Base-by-base conservation (phyloP, 768 basidiomycete genomes). In the Phaeolepiota aurea region DNA sequence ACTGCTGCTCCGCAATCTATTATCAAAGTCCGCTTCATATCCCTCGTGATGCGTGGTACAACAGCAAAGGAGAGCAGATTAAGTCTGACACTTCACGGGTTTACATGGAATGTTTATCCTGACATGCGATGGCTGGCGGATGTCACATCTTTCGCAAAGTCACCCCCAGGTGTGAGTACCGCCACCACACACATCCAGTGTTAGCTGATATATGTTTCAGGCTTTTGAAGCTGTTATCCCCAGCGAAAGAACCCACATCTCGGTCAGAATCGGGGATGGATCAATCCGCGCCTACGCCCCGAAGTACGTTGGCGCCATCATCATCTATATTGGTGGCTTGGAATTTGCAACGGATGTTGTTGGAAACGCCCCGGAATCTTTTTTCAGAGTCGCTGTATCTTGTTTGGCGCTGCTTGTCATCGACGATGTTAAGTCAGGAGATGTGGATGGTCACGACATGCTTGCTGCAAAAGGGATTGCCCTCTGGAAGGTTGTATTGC, bases 191-290 rank as follows among this genome's bases (percentile, higher is more conserved):
- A 10, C 14, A 4, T 42, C 30, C 25, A 3, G 14, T 40, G 40
- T 14, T 20, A 10, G 4, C 32, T 40, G 34, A 7, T 12, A 14
- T 25, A 14, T 40, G 13, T 20, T 36, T 19, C 37, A 69, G 91
- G 84, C 87, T 1, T 99, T 99, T 53, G 93, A 93, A 57, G 74
- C 89, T 16, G 91, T 96, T 10, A 77, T 91, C 12, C 96, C 96
- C 1, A 90, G 73, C 41, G 96, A 98, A 55, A 64, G 83, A 32
- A 97, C 91, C 4, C 65, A 68, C 9, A 60, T 97, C 18, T 64
- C 70, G n/a, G 44, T 93, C 22, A 74, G 71, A 46, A 51, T 91
- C 15, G 44, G 64, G 13, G 83, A 92, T 50, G 74, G 79, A 7
- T 85, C 87, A 0, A 50, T 87, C 9, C 77, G 79, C 37, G 44